Evolutionary conservation across 371 early-diverging fungal genomes (phyloP), one percentile per base, ranked within the genome.

Genomic region (Mortierella sp.): DNA sequence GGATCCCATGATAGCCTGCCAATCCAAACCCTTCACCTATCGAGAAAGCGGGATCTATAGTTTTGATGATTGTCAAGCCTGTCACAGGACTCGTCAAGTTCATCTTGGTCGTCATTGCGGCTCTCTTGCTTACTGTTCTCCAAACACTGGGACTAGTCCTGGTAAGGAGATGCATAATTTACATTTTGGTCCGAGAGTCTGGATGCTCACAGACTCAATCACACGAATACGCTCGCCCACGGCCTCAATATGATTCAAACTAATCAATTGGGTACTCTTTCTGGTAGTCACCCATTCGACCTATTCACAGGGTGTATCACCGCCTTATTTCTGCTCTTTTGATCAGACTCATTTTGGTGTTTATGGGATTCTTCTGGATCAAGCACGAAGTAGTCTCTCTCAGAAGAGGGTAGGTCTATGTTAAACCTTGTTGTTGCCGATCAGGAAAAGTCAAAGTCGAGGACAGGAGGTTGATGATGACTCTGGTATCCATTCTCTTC

Each of bases 301-400:
- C 85, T 2, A 7, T 89, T 6, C 83, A 82, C 53, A 74, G 83
- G 64, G 1, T 74, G 7, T 88, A 87, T 75, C 70, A 70, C 19
- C 68, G 80, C 16, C 7, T 84, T n/a, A 82, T 83, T n/a, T 80
- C 77, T 14, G n/a, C 74, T 2, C 14, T 86, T 4, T 68, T 87
- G 19, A 50, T 83, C n/a, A 87, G 93, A 7, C 63, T 87, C 21
- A 81, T 89, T 26, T 77, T 94, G 0, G 79, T 89, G 26, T 74
- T 89, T 3, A 74, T 84, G 52, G 94, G 94, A n/a, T 93, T 93
- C 82, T 90, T 90, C 75, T 84, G 82, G 64, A n/a, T n/a, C n/a
- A n/a, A n/a, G n/a, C n/a, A n/a, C n/a, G n/a, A 90, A 50, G 80
- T 75, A 1, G 76, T 89, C 18, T 85, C 89, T 28, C 62, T 88